These are phyloP conservation scores for Miscanthus sacchariflorus DNA, from an alignment of 202 grass and related monocot genomes.

Conservation along the genomic window DNA sequence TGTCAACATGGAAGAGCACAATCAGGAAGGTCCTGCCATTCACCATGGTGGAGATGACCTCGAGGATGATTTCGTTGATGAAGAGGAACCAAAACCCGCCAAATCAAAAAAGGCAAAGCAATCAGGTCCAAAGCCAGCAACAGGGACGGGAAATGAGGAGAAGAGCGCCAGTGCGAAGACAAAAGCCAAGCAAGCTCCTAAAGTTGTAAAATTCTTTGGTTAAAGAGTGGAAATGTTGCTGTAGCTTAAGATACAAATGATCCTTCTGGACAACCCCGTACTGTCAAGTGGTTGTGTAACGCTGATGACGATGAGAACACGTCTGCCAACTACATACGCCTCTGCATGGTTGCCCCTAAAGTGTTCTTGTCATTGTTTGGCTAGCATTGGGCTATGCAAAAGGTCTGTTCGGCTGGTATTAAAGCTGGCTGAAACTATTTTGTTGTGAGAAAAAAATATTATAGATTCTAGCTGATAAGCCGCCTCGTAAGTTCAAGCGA, in stretches of 20 bases:
- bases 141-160: constrained; percentile 9
- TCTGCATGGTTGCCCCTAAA: neutral
- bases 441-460: too few species aligned
- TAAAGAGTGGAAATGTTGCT: constrained; percentile 42
- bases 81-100: constrained; percentile 53
- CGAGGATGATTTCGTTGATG: constrained; percentile 87
- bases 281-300: constrained; percentile 13
- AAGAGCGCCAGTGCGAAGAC: constrained; percentile 51
- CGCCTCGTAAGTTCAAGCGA: too few species aligned
- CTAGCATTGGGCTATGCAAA: neutral
- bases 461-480: too few species aligned
- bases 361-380: neutral
- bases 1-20: constrained; percentile 28
- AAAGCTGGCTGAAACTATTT: too few species aligned
- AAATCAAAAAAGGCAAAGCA: constrained; percentile 52
- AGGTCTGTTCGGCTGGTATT: too few species aligned
- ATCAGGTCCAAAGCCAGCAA: constrained; percentile 35
- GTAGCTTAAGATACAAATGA: neutral
- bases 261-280: neutral
- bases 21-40: constrained; percentile 38
- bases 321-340: neutral
- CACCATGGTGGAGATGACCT: constrained; percentile 81
- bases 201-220: constrained; percentile 86
- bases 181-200: constrained; percentile 71
- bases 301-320: constrained; percentile 18